Base-by-base conservation (phyloP, 2,329 filamentous ascomycete species). In the Fusarium nurragi region DNA sequence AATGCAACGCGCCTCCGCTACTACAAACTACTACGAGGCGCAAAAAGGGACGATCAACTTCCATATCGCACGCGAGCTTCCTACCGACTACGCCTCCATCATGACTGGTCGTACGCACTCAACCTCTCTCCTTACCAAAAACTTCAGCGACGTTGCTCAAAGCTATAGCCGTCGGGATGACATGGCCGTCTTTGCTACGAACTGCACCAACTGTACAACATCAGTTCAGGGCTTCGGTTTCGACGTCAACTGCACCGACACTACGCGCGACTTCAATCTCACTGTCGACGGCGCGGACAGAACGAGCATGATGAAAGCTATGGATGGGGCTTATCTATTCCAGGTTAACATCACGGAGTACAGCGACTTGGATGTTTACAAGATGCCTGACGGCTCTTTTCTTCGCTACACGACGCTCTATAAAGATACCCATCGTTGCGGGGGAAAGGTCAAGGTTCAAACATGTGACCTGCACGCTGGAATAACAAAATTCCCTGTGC, bases 391-490 rank as follows among this genome's bases (percentile, higher is more conserved):
- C 14, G 67, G 67, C 0, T 23, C 67, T 1, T 68, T 70, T 19
- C 41, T 70, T 1, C 64, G 51, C 2, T 64, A 64, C 2, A 58
- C 58, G 10, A 60, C 67, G 1, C 59, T 70, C 0, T 68, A 51
- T 6, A 70, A 70, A n/a, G 55, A 70, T 1, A 55, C 49, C 2
- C 40, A 7, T 2, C 12, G 38, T 1, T 70, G 67, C 4, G 26
- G 26, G 4, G 67, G 65, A 6, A 55, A 62, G 14, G 40, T 57
- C 0, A 67, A 64, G 10, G 21, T 68, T 3, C 65, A 62, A 25
- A 70, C 58, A 3, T 70, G 67, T 7, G 67, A 70, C 13, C 23
- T 70, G 1, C 62, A 70, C 13, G 67, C 25, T 4, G 67, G 67
- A 1, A 58, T 70, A 12, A 18, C 67, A 0, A 57, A 49, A 11